A percentile compares a stretch with the other conserved stretches of the same genome.
Conservation (phyloP, 768 basidiomycete species). For the Candolleomyces eurysporus region DNA sequence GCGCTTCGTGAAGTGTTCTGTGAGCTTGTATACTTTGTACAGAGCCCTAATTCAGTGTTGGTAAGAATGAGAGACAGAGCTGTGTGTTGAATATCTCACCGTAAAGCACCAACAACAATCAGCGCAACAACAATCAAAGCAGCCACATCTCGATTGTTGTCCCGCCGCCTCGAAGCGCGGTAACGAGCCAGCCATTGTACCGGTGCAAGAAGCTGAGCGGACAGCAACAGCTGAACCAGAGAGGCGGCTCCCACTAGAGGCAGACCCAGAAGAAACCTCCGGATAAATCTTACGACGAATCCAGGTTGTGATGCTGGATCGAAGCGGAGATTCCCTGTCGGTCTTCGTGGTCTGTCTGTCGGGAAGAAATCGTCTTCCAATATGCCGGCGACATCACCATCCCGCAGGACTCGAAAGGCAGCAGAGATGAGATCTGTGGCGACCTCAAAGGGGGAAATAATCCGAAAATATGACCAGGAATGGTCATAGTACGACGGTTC, state of each 20-base stretch:
- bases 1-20: conserved; percentile 56
- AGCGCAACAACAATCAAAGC: conserved; percentile 64
- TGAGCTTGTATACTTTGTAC: conserved; percentile 65
- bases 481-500: conserved; percentile 40
- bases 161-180: conserved; percentile 51
- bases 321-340: conserved; percentile 8
- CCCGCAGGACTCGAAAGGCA: conserved; percentile 59
- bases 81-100: conserved; percentile 36
- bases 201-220: conserved; percentile 62
- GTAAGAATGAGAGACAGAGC: neutral
- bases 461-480: conserved; percentile 36
- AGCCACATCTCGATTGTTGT: conserved; percentile 60
- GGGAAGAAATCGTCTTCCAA: conserved; percentile 32
- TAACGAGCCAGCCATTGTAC: conserved; percentile 70
- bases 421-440: conserved; percentile 61
- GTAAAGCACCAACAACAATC: conserved; percentile 58
- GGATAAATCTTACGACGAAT: conserved; percentile 54
- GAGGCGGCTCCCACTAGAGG: conserved; percentile 78
- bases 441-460: conserved; percentile 52
- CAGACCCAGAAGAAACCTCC: conserved; percentile 73
- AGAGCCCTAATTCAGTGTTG: conserved; percentile 50
- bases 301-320: conserved; percentile 35
- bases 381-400: conserved; percentile 45
- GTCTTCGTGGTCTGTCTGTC: conserved; percentile 4
- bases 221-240: conserved; percentile 67